Evolutionary conservation across 2,329 filamentous ascomycete genomes (phyloP).

Genomic region (Colletotrichum falcatum): DNA sequence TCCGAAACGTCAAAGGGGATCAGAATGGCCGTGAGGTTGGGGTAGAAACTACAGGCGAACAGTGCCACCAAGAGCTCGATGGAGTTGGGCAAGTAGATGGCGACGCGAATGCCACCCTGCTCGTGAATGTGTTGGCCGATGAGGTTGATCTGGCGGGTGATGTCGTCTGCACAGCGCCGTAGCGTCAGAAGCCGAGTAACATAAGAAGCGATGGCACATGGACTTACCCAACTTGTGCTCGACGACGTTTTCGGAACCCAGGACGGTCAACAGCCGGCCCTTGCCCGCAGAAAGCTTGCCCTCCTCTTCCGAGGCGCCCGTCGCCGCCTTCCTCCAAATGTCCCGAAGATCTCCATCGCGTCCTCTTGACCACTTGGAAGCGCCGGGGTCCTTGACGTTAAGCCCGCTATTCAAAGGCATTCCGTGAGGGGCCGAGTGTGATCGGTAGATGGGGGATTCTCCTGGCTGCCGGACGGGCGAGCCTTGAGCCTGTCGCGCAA

Average conservation of each 20-base stretch:
- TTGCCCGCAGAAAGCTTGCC: constrained; percentile 69
- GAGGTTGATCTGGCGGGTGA: constrained; percentile 88
- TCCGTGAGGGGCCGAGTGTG: constrained; percentile 86
- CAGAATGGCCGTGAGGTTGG: constrained; percentile 82
- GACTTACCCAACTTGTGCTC: constrained; percentile 75
- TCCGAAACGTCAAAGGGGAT: constrained; percentile 84
- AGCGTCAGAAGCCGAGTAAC: constrained; percentile 2
- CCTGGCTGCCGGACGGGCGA: constrained; percentile 84
- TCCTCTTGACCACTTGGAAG: constrained; percentile 85
- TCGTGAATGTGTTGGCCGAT: constrained; percentile 83
- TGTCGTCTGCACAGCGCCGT: constrained; percentile 62
- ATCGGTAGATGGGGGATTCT: constrained; percentile 87
- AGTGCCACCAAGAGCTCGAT: constrained; percentile 85
- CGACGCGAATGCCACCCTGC: constrained; percentile 80
- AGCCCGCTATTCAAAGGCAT: constrained; percentile 82
- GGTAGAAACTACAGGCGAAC: constrained; percentile 90
- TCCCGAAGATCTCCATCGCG: constrained; percentile 92
- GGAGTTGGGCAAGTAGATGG: constrained; percentile 93
- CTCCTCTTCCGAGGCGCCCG: constrained; percentile 72
- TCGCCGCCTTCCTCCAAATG: constrained; percentile 82
- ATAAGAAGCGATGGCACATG: too few relatives aligned
- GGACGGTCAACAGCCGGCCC: constrained; percentile 81
- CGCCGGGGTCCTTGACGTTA: constrained; percentile 83
- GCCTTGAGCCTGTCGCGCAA: constrained; percentile 84
- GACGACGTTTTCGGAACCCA: constrained; percentile 79